These are phyloP conservation scores for Tremella mesenterica DNA, from an alignment of 768 basidiomycete genomes.

Conservation along the genomic window DNA sequence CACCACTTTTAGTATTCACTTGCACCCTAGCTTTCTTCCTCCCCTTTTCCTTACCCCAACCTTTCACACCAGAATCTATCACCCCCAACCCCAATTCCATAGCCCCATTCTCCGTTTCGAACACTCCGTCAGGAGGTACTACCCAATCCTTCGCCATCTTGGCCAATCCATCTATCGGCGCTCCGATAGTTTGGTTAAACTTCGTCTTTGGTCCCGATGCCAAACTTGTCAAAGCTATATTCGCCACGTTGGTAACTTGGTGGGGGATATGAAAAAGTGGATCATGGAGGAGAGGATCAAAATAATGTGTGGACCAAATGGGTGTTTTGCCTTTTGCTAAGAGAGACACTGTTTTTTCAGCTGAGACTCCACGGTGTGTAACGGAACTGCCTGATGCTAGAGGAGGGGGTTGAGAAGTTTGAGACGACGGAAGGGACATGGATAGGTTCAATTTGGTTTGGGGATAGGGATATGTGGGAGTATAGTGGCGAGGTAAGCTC, in stretches of 20 bases:
- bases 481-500: background rate
- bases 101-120: constrained; percentile 27
- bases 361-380: constrained; percentile 9
- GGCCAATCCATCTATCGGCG: constrained; percentile 35
- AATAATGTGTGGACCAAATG: constrained; percentile 38
- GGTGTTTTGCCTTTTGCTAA: constrained; percentile 25
- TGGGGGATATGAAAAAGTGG: constrained; percentile 19
- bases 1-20: constrained; percentile 22
- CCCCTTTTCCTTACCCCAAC: constrained; percentile 27
- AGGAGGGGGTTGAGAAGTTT: background rate
- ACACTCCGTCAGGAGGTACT: constrained; percentile 28
- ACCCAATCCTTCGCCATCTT: constrained; percentile 29
- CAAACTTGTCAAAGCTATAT: constrained; percentile 23
- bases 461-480: background rate
- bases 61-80: constrained; percentile 23
- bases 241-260: constrained; percentile 23
- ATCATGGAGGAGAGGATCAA: constrained; percentile 27
- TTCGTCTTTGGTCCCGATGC: constrained; percentile 17
- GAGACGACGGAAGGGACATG: background rate
- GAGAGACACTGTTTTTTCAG: constrained; percentile 26
- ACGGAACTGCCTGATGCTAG: too few relatives aligned
- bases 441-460: background rate
- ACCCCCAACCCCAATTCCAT: constrained; percentile 33
- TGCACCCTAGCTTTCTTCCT: constrained; percentile 34
- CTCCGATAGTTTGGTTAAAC: constrained; percentile 24